These are phyloP conservation scores for Candida dajiaensis DNA, from an alignment of 805 yeast species.

Conservation along the genomic window DNA sequence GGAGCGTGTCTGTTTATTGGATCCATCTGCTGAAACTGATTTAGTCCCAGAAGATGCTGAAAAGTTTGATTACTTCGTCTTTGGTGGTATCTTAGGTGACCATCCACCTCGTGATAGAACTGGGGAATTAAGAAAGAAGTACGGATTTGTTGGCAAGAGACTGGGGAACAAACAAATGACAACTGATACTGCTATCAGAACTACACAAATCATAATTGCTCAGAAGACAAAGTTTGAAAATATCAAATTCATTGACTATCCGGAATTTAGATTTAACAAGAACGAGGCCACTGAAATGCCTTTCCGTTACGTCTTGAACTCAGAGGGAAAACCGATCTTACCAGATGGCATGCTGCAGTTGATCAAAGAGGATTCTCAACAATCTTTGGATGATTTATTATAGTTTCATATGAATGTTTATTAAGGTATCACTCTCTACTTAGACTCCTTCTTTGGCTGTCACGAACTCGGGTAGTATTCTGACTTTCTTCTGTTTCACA, in stretches of 20 bases:
- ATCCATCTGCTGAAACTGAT: slow-evolving; percentile 78
- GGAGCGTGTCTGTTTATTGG: slow-evolving; percentile 73
- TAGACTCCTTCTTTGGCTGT: not conserved
- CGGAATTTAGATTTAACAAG: slow-evolving; percentile 83
- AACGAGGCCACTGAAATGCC: slow-evolving; percentile 98
- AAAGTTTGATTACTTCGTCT: slow-evolving; percentile 79
- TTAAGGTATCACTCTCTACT: not conserved
- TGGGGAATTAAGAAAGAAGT: slow-evolving; percentile 71
- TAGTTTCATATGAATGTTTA: slow-evolving; percentile 1
- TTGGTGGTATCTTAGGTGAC: slow-evolving; percentile 95
- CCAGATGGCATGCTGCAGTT: slow-evolving; percentile 89
- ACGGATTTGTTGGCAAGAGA: slow-evolving; percentile 84
- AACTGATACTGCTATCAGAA: slow-evolving; percentile 94
- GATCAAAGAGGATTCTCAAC: slow-evolving; percentile 81
- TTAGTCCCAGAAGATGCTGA: slow-evolving; percentile 62
- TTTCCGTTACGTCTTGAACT: slow-evolving; percentile 76
- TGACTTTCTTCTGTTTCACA: slow-evolving; percentile 26
- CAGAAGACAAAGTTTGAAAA: slow-evolving; percentile 54
- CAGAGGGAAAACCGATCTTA: slow-evolving; percentile 64
- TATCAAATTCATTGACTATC: slow-evolving; percentile 84
- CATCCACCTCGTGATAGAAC: slow-evolving; percentile 92
- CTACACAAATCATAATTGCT: slow-evolving; percentile 76
- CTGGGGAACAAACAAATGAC: slow-evolving; percentile 92
- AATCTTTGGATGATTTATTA: slow-evolving; percentile 64
- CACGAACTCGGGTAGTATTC: not conserved